Conservation (phyloP, 2,329 filamentous ascomycete genomes). For the Trichoderma oligosporum region DNA sequence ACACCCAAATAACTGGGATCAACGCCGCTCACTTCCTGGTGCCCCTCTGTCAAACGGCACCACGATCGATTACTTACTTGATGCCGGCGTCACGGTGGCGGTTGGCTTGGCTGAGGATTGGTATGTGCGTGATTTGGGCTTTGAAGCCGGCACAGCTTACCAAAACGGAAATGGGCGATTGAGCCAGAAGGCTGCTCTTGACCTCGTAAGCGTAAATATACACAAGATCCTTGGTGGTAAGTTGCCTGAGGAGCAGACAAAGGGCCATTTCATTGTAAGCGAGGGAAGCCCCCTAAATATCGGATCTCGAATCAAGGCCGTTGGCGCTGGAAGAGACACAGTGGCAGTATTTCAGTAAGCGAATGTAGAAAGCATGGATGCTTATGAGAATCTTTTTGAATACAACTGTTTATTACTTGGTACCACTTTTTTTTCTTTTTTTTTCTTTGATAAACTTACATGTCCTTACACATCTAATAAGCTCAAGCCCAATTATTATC, state of each 20-base stretch:
- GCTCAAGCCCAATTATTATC: neutral
- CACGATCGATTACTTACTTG: slow-evolving; percentile 52
- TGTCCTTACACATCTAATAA: neutral
- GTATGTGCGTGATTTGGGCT: slow-evolving; percentile 55
- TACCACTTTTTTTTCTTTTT: too few species aligned
- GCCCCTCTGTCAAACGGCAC: slow-evolving; percentile 65
- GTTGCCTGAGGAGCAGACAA: slow-evolving; percentile 26
- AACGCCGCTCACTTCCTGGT: slow-evolving; percentile 58
- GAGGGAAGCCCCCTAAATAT: slow-evolving; percentile 62
- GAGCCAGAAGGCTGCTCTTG: slow-evolving; percentile 52
- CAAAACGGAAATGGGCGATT: slow-evolving; percentile 54
- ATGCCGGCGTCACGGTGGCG: slow-evolving; percentile 55
- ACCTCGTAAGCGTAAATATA: slow-evolving; percentile 54
- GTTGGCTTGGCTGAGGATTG: slow-evolving; percentile 61
- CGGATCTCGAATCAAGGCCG: slow-evolving; percentile 51
- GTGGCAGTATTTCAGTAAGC: slow-evolving; percentile 34
- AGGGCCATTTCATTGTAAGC: slow-evolving; percentile 56
- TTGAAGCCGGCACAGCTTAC: slow-evolving; percentile 58
- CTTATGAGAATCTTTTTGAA: neutral
- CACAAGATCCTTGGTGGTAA: slow-evolving; percentile 52
- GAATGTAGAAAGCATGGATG: neutral
- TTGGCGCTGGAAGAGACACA: slow-evolving; percentile 37
- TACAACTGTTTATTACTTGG: neutral
- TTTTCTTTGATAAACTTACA: too few species aligned
- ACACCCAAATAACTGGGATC: slow-evolving; percentile 55